These are phyloP conservation scores for Thelephora aurantiotincta DNA, from an alignment of 768 basidiomycete species.

Conservation along the genomic window DNA sequence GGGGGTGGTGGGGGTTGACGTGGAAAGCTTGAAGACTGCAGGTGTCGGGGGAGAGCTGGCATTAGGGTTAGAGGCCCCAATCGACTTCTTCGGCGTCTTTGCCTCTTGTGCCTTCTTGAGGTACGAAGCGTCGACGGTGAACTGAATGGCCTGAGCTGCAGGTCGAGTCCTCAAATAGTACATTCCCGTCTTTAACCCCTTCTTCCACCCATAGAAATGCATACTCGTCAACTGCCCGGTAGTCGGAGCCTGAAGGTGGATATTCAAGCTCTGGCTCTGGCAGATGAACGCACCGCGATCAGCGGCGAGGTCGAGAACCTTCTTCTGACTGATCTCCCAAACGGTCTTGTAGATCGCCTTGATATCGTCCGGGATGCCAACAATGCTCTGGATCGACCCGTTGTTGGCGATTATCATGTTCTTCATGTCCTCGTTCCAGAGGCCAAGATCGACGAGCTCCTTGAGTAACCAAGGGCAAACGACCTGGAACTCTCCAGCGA, in stretches of 20 bases:
- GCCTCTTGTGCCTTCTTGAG: constrained; percentile 29
- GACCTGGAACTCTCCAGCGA: constrained; percentile 99
- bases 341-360: constrained; percentile 99
- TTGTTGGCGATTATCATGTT: constrained; percentile 98
- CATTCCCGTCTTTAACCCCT: constrained; percentile 98
- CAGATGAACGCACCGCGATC: constrained; percentile 98
- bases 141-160: constrained; percentile 92
- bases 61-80: not conserved
- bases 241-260: constrained; percentile 83
- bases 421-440: constrained; percentile 99
- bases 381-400: constrained; percentile 79
- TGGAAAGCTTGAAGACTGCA: not conserved
- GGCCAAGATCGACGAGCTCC: constrained; percentile 86
- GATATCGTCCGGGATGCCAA: constrained; percentile 75
- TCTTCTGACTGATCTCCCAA: constrained; percentile 99
- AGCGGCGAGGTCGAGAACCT: constrained; percentile 94
- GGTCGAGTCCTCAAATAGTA: constrained; percentile 93
- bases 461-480: constrained; percentile 99
- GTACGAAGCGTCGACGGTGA: constrained; percentile 81
- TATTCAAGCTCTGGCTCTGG: constrained; percentile 89
- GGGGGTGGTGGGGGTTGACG: not conserved
- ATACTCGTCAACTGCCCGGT: constrained; percentile 87
- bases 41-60: not conserved
- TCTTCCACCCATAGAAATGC: constrained; percentile 99
- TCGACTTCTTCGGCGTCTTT: not conserved